Conservation (phyloP, 257 asterid genomes). For the Oldenlandia corymbosa region DNA sequence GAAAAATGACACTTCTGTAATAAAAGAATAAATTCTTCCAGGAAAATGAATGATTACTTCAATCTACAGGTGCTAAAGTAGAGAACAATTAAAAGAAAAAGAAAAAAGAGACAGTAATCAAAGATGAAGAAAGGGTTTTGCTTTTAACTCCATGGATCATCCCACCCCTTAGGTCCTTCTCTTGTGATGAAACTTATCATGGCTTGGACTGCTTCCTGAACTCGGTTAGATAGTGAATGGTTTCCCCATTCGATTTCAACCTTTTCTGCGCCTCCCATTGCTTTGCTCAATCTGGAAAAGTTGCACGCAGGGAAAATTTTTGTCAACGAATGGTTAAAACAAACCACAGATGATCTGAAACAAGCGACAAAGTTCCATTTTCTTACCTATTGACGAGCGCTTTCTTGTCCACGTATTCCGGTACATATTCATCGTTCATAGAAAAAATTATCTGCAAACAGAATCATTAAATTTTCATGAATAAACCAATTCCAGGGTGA, state of each 20-base stretch:
- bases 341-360: background rate
- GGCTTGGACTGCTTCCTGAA: conserved; percentile 56
- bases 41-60: background rate
- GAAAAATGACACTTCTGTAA: no score
- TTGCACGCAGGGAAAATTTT: background rate
- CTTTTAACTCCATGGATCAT: conserved; percentile 74
- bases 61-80: conserved; percentile 8
- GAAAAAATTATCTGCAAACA: conserved; percentile 74
- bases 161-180: conserved; percentile 86
- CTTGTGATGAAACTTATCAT: conserved; percentile 62
- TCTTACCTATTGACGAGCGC: conserved; percentile 73
- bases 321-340: background rate
- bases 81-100: background rate
- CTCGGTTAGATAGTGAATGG: conserved; percentile 71
- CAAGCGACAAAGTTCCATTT: conserved; percentile 3
- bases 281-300: conserved; percentile 55
- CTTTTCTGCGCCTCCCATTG: conserved; percentile 85
- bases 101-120: background rate
- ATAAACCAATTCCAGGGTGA: no score
- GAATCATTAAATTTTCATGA: background rate
- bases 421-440: conserved; percentile 85
- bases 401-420: conserved; percentile 90
- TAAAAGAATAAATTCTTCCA: background rate
- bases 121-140: background rate
- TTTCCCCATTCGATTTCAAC: conserved; percentile 65